Evolutionary conservation across 768 basidiomycete species (phyloP).

Genomic region (Suillus subaureus): DNA sequence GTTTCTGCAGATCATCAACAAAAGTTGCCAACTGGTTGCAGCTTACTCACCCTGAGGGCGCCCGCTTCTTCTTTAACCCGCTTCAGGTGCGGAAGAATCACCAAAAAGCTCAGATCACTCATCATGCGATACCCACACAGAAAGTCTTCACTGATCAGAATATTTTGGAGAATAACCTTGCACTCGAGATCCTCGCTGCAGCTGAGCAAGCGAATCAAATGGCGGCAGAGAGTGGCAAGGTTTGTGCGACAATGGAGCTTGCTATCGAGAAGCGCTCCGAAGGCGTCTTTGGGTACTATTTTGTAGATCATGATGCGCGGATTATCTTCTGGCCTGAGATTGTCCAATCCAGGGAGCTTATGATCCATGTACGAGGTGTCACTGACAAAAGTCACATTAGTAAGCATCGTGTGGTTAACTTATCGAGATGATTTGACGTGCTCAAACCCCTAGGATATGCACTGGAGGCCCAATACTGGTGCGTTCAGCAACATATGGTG

Average conservation of each 20-base stretch:
- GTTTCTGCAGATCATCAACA: slow-evolving; percentile 2
- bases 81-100: slow-evolving; percentile 36
- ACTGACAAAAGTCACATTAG: slow-evolving; percentile 13
- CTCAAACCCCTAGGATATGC: slow-evolving; percentile 6
- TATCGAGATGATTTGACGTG: background rate
- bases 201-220: background rate
- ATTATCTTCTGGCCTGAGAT: slow-evolving; percentile 48
- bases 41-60: slow-evolving; percentile 54
- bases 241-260: background rate
- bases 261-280: background rate
- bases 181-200: background rate
- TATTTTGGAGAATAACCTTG: slow-evolving; percentile 3
- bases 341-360: slow-evolving; percentile 33
- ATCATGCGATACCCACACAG: slow-evolving; percentile 24
- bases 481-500: background rate
- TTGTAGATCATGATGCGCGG: slow-evolving; percentile 44
- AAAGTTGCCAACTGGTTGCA: background rate
- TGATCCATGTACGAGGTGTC: slow-evolving; percentile 33
- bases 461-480: slow-evolving; percentile 9
- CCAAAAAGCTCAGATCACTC: background rate
- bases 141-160: slow-evolving; percentile 42
- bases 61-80: slow-evolving; percentile 50
- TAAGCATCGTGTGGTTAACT: background rate
- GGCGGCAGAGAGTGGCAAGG: background rate
- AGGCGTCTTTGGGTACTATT: slow-evolving; percentile 40